Base-by-base conservation (phyloP, 176 grass and related monocot genomes). In the Carex scoparia region DNA sequence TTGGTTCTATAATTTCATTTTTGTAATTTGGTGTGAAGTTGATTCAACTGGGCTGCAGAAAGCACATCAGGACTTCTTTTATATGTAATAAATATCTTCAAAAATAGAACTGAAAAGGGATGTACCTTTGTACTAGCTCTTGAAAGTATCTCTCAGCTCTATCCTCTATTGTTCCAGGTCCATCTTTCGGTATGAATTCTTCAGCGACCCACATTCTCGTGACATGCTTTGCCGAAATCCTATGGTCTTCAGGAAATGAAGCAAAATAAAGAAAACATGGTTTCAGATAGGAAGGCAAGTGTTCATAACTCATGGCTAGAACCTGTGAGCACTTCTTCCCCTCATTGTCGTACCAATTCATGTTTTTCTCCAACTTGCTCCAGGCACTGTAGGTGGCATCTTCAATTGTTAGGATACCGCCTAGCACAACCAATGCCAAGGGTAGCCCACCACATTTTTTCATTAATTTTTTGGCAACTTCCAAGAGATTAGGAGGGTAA, bases 201-300 rank as follows among this genome's bases (percentile, higher is more conserved):
- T 86, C 84, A 4, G 84, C 84, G 2, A 78, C 10, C 84, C 84
- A 86, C 35, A 74, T 65, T 65, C 57, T 86, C 0, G 42, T 64
- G 2, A 86, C 14, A 5, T 40, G 72, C 3, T 35, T 23, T 49
- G 35, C 60, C 3, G 68, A 30, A 13, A 86, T 86, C 5, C 57
- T 28, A 4, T 63, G 56, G 23, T 86, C 84, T 63, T 86, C 38
- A 10, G 84, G 84, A 40, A 79, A 86, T 11, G 19, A 77, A 13
- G 55, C 57, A 1, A 86, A 48, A 19, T 86, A 86, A 10, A 86
- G 70, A 31, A 79, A 86, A 54, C 84, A 86, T 10, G 72, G 11
- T 48, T 86, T 86, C 4, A 79, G 58, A 5, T 67, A 40, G 44
- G 7, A 9, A 9, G 44, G 44, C 44, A 48, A 48, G 7, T 48